Percentiles rank a stretch among this genome's conserved stretches.
Conservation (phyloP, 2,329 filamentous ascomycete genomes). For the Aspergillus sergii region DNA sequence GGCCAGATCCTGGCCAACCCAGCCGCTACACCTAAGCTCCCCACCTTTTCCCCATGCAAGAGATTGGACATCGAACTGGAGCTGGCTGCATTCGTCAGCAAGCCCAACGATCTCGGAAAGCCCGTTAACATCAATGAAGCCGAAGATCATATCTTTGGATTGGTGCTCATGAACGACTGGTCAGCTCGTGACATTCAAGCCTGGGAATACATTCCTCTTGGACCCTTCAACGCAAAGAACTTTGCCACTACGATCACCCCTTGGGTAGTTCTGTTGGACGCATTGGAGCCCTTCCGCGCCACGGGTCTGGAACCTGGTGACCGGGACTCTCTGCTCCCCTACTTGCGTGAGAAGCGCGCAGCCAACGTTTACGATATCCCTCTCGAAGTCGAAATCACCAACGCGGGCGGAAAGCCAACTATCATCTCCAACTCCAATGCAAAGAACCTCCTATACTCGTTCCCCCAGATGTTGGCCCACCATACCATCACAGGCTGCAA, state of each 20-base stretch:
- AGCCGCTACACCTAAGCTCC: conserved; percentile 61
- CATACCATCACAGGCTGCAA: conserved; percentile 76
- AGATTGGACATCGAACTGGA: conserved; percentile 80
- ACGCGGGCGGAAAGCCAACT: conserved; percentile 53
- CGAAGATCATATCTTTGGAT: conserved; percentile 72
- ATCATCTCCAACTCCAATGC: conserved; percentile 64
- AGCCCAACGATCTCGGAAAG: conserved; percentile 64
- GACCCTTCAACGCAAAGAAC: conserved; percentile 83
- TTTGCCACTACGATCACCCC: conserved; percentile 76
- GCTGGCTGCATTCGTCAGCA: conserved; percentile 73
- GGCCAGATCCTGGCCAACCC: conserved; percentile 74
- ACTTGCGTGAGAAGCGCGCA: conserved; percentile 63
- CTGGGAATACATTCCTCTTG: conserved; percentile 82
- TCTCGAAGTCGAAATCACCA: conserved; percentile 62
- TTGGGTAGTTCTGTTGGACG: conserved; percentile 78
- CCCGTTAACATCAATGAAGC: conserved; percentile 66
- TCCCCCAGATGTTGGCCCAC: conserved; percentile 80
- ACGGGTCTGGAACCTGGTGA: conserved; percentile 56
- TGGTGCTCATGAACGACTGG: conserved; percentile 87
- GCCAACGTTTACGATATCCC: conserved; percentile 68
- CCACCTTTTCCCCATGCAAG: conserved; percentile 64
- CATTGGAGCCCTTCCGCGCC: conserved; percentile 68
- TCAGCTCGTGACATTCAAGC: conserved; percentile 79
- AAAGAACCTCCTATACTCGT: conserved; percentile 75
- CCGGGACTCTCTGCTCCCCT: conserved; percentile 59